Conservation (phyloP, 441 rosid genomes). For the Populus hybrid region DNA sequence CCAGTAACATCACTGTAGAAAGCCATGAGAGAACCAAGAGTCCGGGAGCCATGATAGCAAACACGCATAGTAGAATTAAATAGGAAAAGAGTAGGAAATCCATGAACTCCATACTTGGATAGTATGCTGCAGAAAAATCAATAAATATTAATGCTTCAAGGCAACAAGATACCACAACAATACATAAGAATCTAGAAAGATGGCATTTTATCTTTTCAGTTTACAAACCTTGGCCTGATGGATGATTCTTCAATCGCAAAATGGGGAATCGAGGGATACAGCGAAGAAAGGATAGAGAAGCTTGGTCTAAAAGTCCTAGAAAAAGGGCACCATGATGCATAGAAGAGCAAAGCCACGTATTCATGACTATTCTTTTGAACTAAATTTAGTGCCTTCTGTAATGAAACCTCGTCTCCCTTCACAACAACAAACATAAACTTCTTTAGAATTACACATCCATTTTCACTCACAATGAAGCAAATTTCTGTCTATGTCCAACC, state of each 20-base stretch:
- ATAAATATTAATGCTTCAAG: background rate
- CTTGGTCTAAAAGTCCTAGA: constrained; percentile 68
- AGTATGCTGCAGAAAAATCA: constrained; percentile 58
- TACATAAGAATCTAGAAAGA: background rate
- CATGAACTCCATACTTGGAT: constrained; percentile 92
- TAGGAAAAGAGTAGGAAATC: constrained; percentile 82
- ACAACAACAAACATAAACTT: constrained; percentile 17
- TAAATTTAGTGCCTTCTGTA: constrained; percentile 64
- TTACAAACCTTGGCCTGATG: constrained; percentile 72
- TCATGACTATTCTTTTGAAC: constrained; percentile 52
- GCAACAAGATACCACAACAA: background rate
- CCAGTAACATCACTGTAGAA: constrained; percentile 73
- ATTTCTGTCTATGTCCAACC: background rate
- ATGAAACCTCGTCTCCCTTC: constrained; percentile 81
- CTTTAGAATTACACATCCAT: constrained; percentile 12
- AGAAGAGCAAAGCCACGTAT: constrained; percentile 80
- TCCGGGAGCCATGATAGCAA: constrained; percentile 61
- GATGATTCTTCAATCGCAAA: constrained; percentile 78
- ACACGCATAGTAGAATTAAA: constrained; percentile 72
- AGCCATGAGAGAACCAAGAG: constrained; percentile 64
- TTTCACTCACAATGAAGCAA: constrained; percentile 1
- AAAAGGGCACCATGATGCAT: constrained; percentile 97
- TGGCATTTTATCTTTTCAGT: background rate
- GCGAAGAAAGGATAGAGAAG: constrained; percentile 61
- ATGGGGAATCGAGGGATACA: constrained; percentile 69